A percentile compares a stretch with the other conserved stretches of the same genome.
Conservation (phyloP, 345 rosid genomes). For the Combretum micranthum region DNA sequence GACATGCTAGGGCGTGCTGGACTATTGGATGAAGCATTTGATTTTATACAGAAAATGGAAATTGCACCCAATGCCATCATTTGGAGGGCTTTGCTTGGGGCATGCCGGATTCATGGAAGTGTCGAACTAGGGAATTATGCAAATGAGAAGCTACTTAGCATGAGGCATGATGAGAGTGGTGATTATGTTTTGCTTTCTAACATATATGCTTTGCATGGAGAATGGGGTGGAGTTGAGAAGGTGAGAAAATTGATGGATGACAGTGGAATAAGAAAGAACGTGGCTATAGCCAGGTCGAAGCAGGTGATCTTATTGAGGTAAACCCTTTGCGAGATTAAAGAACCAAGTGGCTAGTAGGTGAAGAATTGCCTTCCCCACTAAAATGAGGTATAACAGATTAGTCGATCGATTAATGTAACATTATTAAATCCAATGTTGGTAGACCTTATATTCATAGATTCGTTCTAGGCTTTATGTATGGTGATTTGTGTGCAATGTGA, state of each 20-base stretch:
- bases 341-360: background rate
- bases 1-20: conserved; percentile 48
- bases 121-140: conserved; percentile 33
- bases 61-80: conserved; percentile 28
- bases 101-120: conserved; percentile 40
- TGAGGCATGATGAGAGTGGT: conserved; percentile 28
- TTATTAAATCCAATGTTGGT: no score
- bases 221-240: conserved; percentile 33
- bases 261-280: conserved; percentile 27
- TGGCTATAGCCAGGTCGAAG: conserved; percentile 38
- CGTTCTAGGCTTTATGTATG: no score
- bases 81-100: conserved; percentile 52
- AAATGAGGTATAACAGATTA: no score
- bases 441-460: no score
- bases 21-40: conserved; percentile 29
- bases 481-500: no score
- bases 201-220: conserved; percentile 32
- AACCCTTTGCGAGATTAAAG: background rate
- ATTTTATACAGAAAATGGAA: conserved; percentile 32
- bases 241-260: conserved; percentile 39
- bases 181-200: conserved; percentile 37
- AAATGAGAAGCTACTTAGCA: conserved; percentile 25
- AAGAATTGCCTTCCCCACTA: no score
- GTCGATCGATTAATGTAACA: no score
- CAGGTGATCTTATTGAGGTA: conserved; percentile 14